Evolutionary conservation across 768 basidiomycete genomes (phyloP), one percentile per base, ranked within the genome.

Genomic region (Mycena filopes): DNA sequence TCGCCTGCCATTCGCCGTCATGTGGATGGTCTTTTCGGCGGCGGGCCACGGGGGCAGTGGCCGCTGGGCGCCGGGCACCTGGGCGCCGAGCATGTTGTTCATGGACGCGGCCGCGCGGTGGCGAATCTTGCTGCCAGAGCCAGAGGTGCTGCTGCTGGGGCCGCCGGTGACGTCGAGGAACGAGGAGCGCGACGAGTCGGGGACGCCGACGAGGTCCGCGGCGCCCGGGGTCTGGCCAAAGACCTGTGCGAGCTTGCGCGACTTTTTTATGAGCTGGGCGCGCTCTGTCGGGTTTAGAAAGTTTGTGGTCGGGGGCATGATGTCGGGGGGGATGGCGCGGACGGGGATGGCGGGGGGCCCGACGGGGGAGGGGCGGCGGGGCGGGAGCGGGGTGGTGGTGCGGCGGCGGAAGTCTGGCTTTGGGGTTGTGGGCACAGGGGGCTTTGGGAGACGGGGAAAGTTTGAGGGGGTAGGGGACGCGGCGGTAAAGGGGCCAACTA

Each of bases 191-290:
- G 55, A 77, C 11, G 36, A 10, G 36, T 10, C 10, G 36, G 36
- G 36, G 71, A 72, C 82, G 60, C 68, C 75, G 29, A 75, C 66
- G 55, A 82, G 69, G 8, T 75, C 77, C 12, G 84, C 84, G 5
- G 81, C 78, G 7, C 79, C 82, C 4, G 90, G 91, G 4, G 83
- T 86, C 75, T 87, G 83, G 43, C 93, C 93, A 58, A 95, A 89
- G n/a, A 95, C 79, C 66, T 89, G 89, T n/a, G 90, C 83, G 50
- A 95, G 84, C 76, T 95, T 95, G 71, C 90, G 88, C 54, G 88
- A 86, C 70, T 89, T 90, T 57, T 87, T 82, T 33, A 95, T 80
- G 60, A 90, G 87, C 53, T 91, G 91, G 0, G 89, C 85, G 31
- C 93, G 91, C 67, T 91, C 87, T 13, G 83, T 81, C 20, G 87